A percentile compares a stretch with the other conserved stretches of the same genome.
phyloP scores from a whole-genome alignment of 78 protist genomes.

The Dictyostelium citrinum region DNA sequence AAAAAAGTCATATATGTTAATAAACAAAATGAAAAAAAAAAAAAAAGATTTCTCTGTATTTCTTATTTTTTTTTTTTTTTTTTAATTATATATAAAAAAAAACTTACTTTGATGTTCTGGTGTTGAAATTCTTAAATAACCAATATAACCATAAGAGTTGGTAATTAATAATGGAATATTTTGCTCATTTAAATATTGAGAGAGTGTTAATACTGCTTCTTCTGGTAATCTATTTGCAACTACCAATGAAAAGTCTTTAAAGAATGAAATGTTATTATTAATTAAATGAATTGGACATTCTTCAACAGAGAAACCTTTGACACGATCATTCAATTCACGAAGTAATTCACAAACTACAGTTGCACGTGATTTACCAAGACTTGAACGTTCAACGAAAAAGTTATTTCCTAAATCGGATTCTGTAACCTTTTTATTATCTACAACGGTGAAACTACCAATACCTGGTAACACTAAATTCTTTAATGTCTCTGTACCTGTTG shows the following conservation, averaged over 20 bases:
- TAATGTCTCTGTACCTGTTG: constrained; percentile 92
- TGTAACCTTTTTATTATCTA: constrained; percentile 80
- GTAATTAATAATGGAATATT: constrained; percentile 75
- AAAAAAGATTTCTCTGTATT: no score
- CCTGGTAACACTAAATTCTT: constrained; percentile 96
- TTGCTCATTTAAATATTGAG: constrained; percentile 8
- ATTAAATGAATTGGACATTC: constrained; percentile 73
- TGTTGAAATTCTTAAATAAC: constrained; percentile 78
- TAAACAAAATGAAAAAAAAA: not conserved
- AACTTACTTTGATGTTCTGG: constrained; percentile 82
- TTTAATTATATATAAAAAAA: no score
- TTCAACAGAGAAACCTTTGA: constrained; percentile 51
- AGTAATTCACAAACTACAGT: constrained; percentile 71
- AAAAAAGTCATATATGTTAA: not conserved
- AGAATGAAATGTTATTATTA: constrained; percentile 48
- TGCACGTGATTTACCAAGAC: constrained; percentile 87
- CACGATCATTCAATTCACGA: constrained; percentile 88
- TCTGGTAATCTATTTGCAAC: constrained; percentile 83
- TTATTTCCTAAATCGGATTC: constrained; percentile 86
- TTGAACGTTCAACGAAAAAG: constrained; percentile 78
- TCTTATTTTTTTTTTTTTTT: not conserved
- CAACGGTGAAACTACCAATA: constrained; percentile 88
- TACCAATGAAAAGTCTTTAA: constrained; percentile 75
- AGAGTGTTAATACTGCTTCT: constrained; percentile 24
- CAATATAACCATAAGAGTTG: constrained; percentile 87